These are phyloP conservation scores for Scytalidium lignicola DNA, from an alignment of 2,329 filamentous ascomycete species.

Conservation along the genomic window DNA sequence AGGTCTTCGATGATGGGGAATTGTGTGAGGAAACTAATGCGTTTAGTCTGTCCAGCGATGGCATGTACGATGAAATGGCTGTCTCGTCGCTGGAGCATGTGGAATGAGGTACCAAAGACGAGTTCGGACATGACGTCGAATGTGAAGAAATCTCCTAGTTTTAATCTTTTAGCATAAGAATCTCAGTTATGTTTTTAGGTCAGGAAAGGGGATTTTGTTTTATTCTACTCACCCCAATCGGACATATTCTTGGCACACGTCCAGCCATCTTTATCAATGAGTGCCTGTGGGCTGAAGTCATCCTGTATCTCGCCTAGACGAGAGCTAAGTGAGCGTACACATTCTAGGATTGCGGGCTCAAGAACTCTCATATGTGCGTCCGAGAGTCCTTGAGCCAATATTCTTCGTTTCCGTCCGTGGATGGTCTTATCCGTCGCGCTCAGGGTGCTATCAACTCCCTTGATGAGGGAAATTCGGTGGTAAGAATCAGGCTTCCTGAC, in stretches of 20 bases:
- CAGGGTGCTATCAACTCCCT: constrained; percentile 53
- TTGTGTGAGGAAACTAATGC: constrained; percentile 3
- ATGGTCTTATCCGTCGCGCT: constrained; percentile 62
- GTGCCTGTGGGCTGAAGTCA: too few species aligned
- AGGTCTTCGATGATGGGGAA: constrained; percentile 60
- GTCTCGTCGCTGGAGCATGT: constrained; percentile 10
- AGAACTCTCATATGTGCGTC: constrained; percentile 11
- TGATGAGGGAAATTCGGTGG: constrained; percentile 25
- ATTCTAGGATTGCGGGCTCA: constrained; percentile 7
- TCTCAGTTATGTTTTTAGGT: too few species aligned
- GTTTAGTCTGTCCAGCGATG: constrained; percentile 3
- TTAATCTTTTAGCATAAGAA: too few species aligned
- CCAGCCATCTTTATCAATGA: too few species aligned
- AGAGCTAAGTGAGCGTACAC: background rate
- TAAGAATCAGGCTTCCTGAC: constrained; percentile 65
- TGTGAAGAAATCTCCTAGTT: constrained; percentile 18
- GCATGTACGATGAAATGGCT: constrained; percentile 5
- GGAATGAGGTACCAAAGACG: constrained; percentile 13
- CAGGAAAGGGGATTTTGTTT: too few species aligned
- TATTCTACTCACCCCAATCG: too few species aligned
- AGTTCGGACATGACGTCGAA: constrained; percentile 22
- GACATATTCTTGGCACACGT: too few species aligned
- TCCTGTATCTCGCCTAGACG: too few species aligned
- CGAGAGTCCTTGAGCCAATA: constrained; percentile 19
- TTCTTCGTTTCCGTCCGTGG: constrained; percentile 52